Percentiles rank a stretch among this genome's conserved stretches.
phyloP scores from a whole-genome alignment of 2,329 filamentous ascomycete species.

The Trichophyton schoenleinii region DNA sequence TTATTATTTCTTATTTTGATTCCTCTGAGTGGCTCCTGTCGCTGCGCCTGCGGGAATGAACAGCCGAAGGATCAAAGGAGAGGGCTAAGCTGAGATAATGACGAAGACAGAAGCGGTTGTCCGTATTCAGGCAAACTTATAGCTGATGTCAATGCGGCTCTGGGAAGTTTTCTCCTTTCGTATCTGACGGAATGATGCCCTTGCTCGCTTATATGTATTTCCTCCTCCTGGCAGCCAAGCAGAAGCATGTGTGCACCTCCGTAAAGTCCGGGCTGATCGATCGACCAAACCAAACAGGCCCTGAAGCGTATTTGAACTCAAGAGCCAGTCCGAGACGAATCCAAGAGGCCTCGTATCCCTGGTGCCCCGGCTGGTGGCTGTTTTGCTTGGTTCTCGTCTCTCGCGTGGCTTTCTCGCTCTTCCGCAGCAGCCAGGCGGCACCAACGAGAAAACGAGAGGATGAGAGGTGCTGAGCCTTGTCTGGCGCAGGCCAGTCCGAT shows the following conservation, averaged over 20 bases:
- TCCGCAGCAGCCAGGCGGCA: neutral
- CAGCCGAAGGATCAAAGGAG: neutral
- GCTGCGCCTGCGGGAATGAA: neutral
- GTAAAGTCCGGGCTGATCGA: neutral
- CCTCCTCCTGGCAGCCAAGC: neutral
- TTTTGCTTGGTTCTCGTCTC: slow-evolving; percentile 3
- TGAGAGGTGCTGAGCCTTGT: neutral
- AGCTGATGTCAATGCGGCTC: neutral
- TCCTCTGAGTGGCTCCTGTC: neutral
- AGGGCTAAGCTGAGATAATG: neutral
- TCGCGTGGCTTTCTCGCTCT: neutral
- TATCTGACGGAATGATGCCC: neutral
- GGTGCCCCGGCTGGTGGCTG: neutral
- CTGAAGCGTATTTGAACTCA: neutral
- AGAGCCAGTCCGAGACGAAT: neutral
- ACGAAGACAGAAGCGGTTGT: neutral
- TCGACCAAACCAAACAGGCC: neutral
- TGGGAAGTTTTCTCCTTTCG: neutral
- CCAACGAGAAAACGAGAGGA: neutral
- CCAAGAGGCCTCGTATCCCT: neutral
- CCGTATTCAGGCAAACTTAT: neutral
- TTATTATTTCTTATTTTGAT: neutral
- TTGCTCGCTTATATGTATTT: neutral
- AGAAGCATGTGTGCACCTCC: no score
- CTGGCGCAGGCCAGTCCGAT: neutral